Base-by-base conservation (phyloP, 495 filamentous ascomycete genomes). In the Aspergillus homomorphus region DNA sequence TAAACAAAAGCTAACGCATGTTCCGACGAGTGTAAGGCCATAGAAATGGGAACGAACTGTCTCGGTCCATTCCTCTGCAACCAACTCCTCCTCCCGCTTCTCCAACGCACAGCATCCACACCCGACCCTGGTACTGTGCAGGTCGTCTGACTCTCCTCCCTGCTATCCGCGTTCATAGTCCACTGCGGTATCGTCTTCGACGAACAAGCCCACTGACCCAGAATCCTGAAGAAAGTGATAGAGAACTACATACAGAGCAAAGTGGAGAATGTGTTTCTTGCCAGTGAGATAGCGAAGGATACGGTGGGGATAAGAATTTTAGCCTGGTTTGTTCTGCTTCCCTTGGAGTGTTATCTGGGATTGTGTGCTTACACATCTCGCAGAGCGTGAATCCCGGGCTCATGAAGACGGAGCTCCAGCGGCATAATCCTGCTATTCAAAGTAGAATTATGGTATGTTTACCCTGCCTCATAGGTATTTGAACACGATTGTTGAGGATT, bases 351-450 rank as follows among this genome's bases (percentile, higher is more conserved):
- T 28, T 33, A 52, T 24, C 22, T 10, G 4, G 28, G 2, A 19
- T 8, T n/a, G 12, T 52, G 16, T 38, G 9, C 38, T 52, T 28
- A 2, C 18, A 20, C 4, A 6, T 22, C 3, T 6, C n/a, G 53
- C 19, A 56, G 53, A 56, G 53, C 20, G 53, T 56, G 3, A 23
- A 56, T 18, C 53, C 53, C 15, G 53, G 53, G 9, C 53, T 56
- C 18, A 56, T 56, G 53, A 56, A 33, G 22, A 56, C 53, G 15
- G 53, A 56, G 43, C 43, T 56, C 14, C 53, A 56, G 18, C 24
- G 53, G 21, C 53, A 56, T 33, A 20, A 19, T 18, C 10, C 53
- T 18, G 12, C 43, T 15, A 18, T 46, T 8, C 10, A 24, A 1
- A 23, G 21, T n/a, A 45, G 14, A 14, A 48, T 56, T 14, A 56